Conservation (phyloP, 2,329 filamentous ascomycete genomes). For the Nemania sp. region DNA sequence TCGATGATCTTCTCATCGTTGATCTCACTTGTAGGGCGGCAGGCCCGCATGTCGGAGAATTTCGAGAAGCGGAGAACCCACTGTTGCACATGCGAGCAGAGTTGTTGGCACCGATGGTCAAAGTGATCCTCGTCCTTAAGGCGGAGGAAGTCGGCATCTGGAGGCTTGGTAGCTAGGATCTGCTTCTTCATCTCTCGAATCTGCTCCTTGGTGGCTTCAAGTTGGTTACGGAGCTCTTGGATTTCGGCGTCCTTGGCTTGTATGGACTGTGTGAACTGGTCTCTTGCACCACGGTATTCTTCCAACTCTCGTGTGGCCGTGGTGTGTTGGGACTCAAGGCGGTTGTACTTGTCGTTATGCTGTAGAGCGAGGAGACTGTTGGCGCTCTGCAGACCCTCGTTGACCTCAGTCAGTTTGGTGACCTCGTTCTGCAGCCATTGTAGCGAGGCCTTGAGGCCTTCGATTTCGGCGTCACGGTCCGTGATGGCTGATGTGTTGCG, state of each 20-base stretch:
- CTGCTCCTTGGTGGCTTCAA: conserved; percentile 76
- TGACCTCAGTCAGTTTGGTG: conserved; percentile 81
- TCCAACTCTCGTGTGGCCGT: conserved; percentile 77
- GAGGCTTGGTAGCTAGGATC: conserved; percentile 69
- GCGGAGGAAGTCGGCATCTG: conserved; percentile 79
- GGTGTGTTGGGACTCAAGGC: conserved; percentile 75
- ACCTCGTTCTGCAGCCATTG: conserved; percentile 87
- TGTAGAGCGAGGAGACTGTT: conserved; percentile 82
- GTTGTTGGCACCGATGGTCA: conserved; percentile 89
- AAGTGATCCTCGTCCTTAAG: conserved; percentile 95
- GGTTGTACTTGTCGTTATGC: conserved; percentile 77
- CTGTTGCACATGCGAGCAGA: conserved; percentile 95
- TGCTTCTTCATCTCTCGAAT: conserved; percentile 69
- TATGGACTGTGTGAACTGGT: conserved; percentile 72
- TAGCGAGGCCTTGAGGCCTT: conserved; percentile 81
- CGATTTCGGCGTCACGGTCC: conserved; percentile 89
- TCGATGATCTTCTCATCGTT: conserved; percentile 94
- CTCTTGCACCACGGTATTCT: conserved; percentile 72
- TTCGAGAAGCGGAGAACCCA: conserved; percentile 99
- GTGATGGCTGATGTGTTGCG: conserved; percentile 77
- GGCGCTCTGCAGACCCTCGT: conserved; percentile 80
- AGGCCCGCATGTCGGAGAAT: conserved; percentile 91
- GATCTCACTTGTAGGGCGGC: conserved; percentile 84
- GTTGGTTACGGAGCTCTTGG: conserved; percentile 78
- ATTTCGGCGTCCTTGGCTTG: conserved; percentile 88